phyloP scores from a whole-genome alignment of 306 rosid genomes.

The Mucuna pruriens region DNA sequence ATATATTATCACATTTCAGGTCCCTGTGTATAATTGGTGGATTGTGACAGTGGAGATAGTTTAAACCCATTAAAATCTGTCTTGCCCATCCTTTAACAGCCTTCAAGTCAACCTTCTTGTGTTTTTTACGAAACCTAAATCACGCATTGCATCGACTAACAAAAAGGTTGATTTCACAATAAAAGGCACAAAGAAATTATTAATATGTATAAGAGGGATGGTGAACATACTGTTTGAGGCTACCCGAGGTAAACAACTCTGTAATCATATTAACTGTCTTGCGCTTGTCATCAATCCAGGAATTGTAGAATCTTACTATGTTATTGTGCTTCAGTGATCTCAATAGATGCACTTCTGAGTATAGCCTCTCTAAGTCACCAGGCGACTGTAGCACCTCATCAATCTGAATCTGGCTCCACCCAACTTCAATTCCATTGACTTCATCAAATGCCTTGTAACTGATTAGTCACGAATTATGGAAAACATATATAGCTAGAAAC shows the following conservation, averaged over 20 bases:
- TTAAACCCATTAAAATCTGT: constrained; percentile 52
- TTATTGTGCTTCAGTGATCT: constrained; percentile 69
- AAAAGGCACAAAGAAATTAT: constrained; percentile 18
- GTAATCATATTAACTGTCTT: constrained; percentile 87
- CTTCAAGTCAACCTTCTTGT: constrained; percentile 57
- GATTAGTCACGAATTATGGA: constrained; percentile 35
- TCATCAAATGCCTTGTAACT: constrained; percentile 92
- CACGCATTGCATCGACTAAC: constrained; percentile 46
- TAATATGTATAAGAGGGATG: constrained; percentile 2
- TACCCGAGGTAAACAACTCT: constrained; percentile 87
- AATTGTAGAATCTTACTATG: constrained; percentile 71
- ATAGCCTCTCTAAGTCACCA: constrained; percentile 74
- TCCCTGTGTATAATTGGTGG: constrained; percentile 64
- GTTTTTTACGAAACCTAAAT: constrained; percentile 54
- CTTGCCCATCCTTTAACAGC: constrained; percentile 60
- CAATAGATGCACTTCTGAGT: constrained; percentile 82
- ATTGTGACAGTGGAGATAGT: constrained; percentile 49
- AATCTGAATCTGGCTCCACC: constrained; percentile 81
- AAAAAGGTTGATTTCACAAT: constrained; percentile 30
- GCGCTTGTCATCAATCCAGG: constrained; percentile 84
- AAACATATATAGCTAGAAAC: constrained; percentile 14
- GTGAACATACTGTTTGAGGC: constrained; percentile 78
- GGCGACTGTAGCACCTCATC: constrained; percentile 73
- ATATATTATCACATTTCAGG: constrained; percentile 58
- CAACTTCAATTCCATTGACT: constrained; percentile 85